phyloP scores from a whole-genome alignment of 805 yeast genomes.

The Candida germanica region DNA sequence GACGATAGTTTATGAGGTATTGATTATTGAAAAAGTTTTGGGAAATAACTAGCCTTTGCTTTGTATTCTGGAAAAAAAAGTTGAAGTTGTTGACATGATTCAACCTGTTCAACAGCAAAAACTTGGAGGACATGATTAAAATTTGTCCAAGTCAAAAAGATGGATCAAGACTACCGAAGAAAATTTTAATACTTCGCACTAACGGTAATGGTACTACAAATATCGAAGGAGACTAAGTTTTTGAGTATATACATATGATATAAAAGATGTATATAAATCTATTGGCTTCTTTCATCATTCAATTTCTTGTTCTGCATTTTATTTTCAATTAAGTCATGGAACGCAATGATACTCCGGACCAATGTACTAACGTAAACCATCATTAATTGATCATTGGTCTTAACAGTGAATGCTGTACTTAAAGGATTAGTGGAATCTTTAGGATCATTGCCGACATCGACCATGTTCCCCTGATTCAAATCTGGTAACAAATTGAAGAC shows the following conservation, averaged over 20 bases:
- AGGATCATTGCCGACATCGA: slow-evolving; percentile 14
- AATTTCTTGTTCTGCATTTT: slow-evolving; percentile 75
- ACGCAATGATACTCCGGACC: slow-evolving; percentile 92
- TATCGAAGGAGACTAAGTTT: background rate
- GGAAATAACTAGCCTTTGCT: slow-evolving; percentile 23
- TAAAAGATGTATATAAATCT: background rate
- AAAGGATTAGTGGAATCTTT: slow-evolving; percentile 47
- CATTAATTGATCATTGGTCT: slow-evolving; percentile 96
- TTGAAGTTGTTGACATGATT: slow-evolving; percentile 27
- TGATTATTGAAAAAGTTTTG: slow-evolving; percentile 37
- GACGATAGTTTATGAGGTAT: slow-evolving; percentile 13
- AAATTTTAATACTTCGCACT: slow-evolving; percentile 10
- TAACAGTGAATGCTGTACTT: slow-evolving; percentile 79
- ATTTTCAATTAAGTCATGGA: slow-evolving; percentile 95
- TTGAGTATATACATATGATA: slow-evolving; percentile 1
- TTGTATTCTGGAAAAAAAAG: slow-evolving; percentile 37
- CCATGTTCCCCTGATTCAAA: slow-evolving; percentile 35
- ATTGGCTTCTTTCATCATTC: slow-evolving; percentile 23
- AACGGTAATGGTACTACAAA: background rate
- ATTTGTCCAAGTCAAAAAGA: slow-evolving; percentile 1
- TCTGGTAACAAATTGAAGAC: slow-evolving; percentile 92
- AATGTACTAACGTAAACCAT: slow-evolving; percentile 83
- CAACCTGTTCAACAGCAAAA: slow-evolving; percentile 15
- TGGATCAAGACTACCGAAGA: slow-evolving; percentile 4
- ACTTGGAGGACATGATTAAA: slow-evolving; percentile 4